These are phyloP conservation scores for Epithemia pelagica DNA, from an alignment of 108 stramenopile species.

Conservation along the genomic window DNA sequence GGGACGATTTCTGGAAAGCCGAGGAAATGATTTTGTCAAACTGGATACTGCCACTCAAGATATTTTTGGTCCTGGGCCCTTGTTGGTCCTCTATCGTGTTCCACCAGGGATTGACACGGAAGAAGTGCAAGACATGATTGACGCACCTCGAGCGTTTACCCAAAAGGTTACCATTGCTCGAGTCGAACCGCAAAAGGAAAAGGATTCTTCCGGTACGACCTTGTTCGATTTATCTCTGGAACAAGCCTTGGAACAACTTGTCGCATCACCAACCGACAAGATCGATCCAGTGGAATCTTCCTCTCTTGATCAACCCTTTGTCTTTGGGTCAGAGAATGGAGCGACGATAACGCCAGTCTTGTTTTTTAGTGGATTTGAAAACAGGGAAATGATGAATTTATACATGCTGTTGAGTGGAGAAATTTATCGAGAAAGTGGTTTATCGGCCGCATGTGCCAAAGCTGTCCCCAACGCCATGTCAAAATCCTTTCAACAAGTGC, in stretches of 20 bases:
- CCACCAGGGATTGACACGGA: slow-evolving; percentile 45
- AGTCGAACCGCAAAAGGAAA: slow-evolving; percentile 5
- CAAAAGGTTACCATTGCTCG: slow-evolving; percentile 9
- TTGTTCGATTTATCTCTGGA: background rate
- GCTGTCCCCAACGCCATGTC: slow-evolving; percentile 55
- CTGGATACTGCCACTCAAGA: slow-evolving; percentile 27
- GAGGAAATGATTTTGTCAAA: slow-evolving; percentile 52
- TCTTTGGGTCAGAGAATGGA: background rate
- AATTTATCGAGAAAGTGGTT: slow-evolving; percentile 54
- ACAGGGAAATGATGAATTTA: slow-evolving; percentile 67
- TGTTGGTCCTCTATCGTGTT: slow-evolving; percentile 51
- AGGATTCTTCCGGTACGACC: background rate
- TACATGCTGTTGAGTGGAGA: slow-evolving; percentile 54
- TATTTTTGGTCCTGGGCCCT: slow-evolving; percentile 59
- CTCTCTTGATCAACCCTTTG: background rate
- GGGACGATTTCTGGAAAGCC: slow-evolving; percentile 25
- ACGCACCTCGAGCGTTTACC: slow-evolving; percentile 32
- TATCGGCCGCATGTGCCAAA: slow-evolving; percentile 67
- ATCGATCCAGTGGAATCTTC: background rate
- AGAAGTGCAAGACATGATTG: slow-evolving; percentile 59
- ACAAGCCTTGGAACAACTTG: background rate
- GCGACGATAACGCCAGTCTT: slow-evolving; percentile 19
- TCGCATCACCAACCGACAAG: background rate
- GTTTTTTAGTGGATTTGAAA: slow-evolving; percentile 59
- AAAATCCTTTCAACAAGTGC: slow-evolving; percentile 49